A percentile compares a stretch with the other conserved stretches of the same genome.
Conservation (phyloP, 208 protist species). For the Trypanosoma lewisi region DNA sequence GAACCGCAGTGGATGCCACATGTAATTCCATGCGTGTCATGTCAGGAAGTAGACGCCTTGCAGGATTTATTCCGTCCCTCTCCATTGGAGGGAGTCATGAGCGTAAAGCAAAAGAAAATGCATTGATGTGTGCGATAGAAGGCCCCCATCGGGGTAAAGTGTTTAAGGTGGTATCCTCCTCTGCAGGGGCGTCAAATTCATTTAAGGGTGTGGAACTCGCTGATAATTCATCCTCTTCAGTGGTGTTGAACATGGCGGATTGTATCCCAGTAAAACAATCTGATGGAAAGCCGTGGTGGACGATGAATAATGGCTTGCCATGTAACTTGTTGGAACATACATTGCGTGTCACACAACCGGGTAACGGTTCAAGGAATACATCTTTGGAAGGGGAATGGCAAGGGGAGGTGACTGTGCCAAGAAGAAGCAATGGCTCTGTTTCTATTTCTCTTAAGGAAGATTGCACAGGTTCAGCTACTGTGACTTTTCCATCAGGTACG, state of each 20-base stretch:
- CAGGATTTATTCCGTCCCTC: constrained; percentile 60
- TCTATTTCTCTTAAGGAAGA: constrained; percentile 18
- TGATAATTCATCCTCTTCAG: not conserved
- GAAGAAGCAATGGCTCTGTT: constrained; percentile 21
- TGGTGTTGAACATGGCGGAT: constrained; percentile 15
- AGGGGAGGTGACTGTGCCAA: constrained; percentile 37
- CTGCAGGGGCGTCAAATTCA: not conserved
- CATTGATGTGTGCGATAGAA: constrained; percentile 47
- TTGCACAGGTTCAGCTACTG: constrained; percentile 20
- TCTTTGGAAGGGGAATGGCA: constrained; percentile 75
- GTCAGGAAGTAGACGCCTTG: constrained; percentile 37
- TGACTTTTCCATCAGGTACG: constrained; percentile 8
- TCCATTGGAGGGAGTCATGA: constrained; percentile 44
- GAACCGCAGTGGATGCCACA: constrained; percentile 55
- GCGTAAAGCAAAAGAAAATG: constrained; percentile 46
- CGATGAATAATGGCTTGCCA: constrained; percentile 61
- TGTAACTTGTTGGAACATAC: constrained; percentile 82
- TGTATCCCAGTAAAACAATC: constrained; percentile 84
- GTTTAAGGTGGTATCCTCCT: constrained; percentile 19
- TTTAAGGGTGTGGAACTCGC: constrained; percentile 17
- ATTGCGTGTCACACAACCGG: constrained; percentile 44
- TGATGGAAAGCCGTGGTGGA: constrained; percentile 61
- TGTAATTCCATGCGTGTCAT: constrained; percentile 30
- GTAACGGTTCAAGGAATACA: constrained; percentile 26
- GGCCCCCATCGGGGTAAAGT: constrained; percentile 25